phyloP scores from a whole-genome alignment of 257 asterid species.

The Rehmannia glutinosa region DNA sequence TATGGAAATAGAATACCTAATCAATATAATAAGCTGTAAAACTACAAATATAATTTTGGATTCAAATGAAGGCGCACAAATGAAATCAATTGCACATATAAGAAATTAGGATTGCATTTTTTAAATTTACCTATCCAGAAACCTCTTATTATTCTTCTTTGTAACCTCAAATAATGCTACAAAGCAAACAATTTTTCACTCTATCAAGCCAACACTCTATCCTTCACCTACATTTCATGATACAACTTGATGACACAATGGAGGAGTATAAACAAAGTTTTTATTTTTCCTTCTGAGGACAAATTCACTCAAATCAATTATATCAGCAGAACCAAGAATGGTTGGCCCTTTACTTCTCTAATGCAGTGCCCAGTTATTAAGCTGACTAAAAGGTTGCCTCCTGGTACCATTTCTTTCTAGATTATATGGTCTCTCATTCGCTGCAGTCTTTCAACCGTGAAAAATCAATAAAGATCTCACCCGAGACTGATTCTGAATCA shows the following conservation, averaged over 20 bases:
- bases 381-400: neutral
- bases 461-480: neutral
- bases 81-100: constrained; percentile 5
- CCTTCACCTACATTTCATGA: neutral
- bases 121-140: neutral
- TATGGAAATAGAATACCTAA: too few species aligned
- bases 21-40: constrained; percentile 4
- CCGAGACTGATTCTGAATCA: neutral
- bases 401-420: neutral
- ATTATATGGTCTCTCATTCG: neutral
- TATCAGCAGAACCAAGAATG: neutral
- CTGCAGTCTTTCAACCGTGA: neutral
- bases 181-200: neutral
- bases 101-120: neutral
- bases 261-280: too few species aligned
- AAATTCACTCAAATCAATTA: constrained; percentile 8
- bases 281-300: neutral
- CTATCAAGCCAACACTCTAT: constrained; percentile 1
- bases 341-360: too few species aligned
- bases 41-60: neutral
- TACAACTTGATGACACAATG: constrained; percentile 6
- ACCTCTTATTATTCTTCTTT: neutral
- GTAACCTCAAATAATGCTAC: neutral
- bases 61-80: neutral
- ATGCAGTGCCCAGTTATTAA: neutral